These are phyloP conservation scores for Ormosia emarginata DNA, from an alignment of 306 rosid species.

Conservation along the genomic window DNA sequence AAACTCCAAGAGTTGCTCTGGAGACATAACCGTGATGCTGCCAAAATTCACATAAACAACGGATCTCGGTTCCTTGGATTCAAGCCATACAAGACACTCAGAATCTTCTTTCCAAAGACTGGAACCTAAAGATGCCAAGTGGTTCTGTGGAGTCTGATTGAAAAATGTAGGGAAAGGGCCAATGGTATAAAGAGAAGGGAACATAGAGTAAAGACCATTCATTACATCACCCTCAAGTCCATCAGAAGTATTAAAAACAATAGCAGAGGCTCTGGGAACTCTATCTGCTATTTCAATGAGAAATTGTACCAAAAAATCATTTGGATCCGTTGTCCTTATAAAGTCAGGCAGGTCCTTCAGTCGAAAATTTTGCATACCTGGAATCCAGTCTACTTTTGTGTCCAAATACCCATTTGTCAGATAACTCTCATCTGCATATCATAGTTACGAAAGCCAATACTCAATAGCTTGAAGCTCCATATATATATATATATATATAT, in stretches of 20 bases:
- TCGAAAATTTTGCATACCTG: constrained; percentile 4
- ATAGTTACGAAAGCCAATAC: background rate
- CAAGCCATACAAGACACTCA: constrained; percentile 29
- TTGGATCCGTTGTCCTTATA: background rate
- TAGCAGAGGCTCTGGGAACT: background rate
- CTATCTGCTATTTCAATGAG: background rate
- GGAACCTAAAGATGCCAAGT: background rate
- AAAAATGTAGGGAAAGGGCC: constrained; percentile 15
- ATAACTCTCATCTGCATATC: constrained; percentile 22
- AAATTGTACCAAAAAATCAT: background rate
- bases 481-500: no score
- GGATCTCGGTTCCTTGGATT: constrained; percentile 1
- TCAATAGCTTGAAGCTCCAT: background rate
- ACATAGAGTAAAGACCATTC: background rate
- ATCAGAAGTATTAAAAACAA: constrained; percentile 4
- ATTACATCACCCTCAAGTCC: background rate
- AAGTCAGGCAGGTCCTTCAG: background rate
- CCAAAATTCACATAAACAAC: constrained; percentile 35
- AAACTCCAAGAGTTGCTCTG: constrained; percentile 13
- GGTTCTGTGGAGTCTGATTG: background rate
- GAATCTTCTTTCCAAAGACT: constrained; percentile 38
- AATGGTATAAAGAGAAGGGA: background rate
- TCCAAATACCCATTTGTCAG: constrained; percentile 14
- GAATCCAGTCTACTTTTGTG: background rate
- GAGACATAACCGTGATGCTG: constrained; percentile 21